Evolutionary conservation across 192 early-diverging fungal species (phyloP).

Genomic region (Coemansia sp.): DNA sequence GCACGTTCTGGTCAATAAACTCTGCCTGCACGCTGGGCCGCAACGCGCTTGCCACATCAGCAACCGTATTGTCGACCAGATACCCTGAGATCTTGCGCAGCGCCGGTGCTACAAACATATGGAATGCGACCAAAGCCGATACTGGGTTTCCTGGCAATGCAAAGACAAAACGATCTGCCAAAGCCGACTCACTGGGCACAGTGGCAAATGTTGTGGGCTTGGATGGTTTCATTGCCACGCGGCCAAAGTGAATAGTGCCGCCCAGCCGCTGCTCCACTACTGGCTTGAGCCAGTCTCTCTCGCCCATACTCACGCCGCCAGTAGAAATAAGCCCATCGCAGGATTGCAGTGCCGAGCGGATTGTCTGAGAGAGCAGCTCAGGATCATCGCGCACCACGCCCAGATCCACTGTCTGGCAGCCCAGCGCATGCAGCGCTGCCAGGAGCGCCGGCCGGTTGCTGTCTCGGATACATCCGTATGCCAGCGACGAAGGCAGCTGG

Average conservation of each 20-base stretch:
- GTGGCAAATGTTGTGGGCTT: constrained; percentile 97
- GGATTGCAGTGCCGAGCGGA: constrained; percentile 51
- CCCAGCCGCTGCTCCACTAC: constrained; percentile 73
- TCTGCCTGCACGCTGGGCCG: constrained; percentile 63
- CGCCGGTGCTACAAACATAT: constrained; percentile 85
- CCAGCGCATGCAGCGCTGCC: constrained; percentile 58
- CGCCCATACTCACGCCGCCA: constrained; percentile 98
- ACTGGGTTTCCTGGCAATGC: constrained; percentile 93
- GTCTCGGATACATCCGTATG: constrained; percentile 72
- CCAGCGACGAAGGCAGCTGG: neutral
- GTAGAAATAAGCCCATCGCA: constrained; percentile 85
- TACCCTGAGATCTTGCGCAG: constrained; percentile 77
- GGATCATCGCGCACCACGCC: constrained; percentile 73
- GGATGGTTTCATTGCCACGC: constrained; percentile 89
- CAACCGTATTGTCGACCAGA: constrained; percentile 4
- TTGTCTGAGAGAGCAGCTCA: constrained; percentile 52
- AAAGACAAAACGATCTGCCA: constrained; percentile 65
- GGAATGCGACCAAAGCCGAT: constrained; percentile 83
- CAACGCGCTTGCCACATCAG: constrained; percentile 34
- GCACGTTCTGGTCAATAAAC: constrained; percentile 60
- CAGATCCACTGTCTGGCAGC: constrained; percentile 69
- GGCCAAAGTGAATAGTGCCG: constrained; percentile 86
- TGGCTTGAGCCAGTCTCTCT: constrained; percentile 87
- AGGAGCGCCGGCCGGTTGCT: constrained; percentile 80
- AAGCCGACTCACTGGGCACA: constrained; percentile 22